These are phyloP conservation scores for Puccinia hordei DNA, from an alignment of 1,284 basidiomycete species.

Conservation along the genomic window DNA sequence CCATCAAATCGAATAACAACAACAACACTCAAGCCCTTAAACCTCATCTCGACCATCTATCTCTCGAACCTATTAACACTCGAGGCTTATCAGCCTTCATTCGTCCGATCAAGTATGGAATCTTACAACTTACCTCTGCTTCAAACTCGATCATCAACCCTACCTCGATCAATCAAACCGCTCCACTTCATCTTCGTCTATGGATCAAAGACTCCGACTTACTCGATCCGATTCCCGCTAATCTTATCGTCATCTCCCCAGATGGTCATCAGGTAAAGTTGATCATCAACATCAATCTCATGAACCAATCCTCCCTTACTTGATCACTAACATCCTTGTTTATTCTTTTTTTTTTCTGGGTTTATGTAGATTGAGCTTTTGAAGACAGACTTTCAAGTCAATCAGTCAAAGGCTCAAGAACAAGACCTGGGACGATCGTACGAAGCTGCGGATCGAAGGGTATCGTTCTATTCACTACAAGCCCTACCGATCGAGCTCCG, in stretches of 20 bases:
- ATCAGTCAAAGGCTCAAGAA: not conserved
- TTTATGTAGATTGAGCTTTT: constrained; percentile 4
- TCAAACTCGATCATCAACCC: not conserved
- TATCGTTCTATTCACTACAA: not conserved
- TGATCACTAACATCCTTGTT: not conserved
- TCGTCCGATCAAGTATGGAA: constrained; percentile 24
- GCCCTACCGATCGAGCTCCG: not conserved
- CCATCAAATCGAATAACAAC: too few species aligned
- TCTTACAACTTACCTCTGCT: constrained; percentile 15
- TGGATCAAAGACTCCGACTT: not conserved
- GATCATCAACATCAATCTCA: too few species aligned
- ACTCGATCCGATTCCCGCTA: not conserved
- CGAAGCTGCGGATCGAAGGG: not conserved
- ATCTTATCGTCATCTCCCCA: not conserved
- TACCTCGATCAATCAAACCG: not conserved
- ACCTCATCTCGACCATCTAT: not conserved
- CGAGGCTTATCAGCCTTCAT: constrained; percentile 21
- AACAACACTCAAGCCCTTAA: too few species aligned
- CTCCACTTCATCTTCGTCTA: constrained; percentile 3
- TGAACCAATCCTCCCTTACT: not conserved
- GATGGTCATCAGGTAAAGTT: not conserved
- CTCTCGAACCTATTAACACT: not conserved
- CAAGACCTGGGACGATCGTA: not conserved
- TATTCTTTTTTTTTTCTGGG: not conserved
- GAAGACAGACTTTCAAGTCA: not conserved